These are phyloP conservation scores for Phytophthora pisi DNA, from an alignment of 352 stramenopile genomes.

Conservation along the genomic window DNA sequence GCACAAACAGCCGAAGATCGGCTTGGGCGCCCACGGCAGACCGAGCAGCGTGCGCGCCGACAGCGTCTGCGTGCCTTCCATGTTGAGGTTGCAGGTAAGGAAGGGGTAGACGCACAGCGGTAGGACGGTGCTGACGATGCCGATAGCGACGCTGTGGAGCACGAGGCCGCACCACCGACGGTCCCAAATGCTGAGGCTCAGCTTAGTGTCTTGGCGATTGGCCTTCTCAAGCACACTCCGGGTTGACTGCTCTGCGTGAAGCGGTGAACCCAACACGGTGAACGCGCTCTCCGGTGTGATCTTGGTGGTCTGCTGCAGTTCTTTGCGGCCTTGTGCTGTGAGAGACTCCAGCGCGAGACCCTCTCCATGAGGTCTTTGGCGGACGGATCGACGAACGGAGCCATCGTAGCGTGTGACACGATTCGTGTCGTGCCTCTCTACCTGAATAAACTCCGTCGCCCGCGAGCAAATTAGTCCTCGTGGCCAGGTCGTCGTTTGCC, in stretches of 20 bases:
- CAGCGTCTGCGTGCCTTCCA: constrained; percentile 67
- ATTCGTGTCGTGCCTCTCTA: no score
- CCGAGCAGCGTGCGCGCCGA: constrained; percentile 56
- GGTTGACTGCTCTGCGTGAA: no score
- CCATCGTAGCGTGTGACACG: no score
- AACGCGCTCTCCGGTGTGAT: constrained; percentile 25
- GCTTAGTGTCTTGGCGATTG: no score
- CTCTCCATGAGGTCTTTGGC: constrained; percentile 27
- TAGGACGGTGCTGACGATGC: constrained; percentile 58
- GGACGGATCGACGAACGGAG: constrained; percentile 19
- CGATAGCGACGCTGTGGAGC: constrained; percentile 55
- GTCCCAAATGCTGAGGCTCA: constrained; percentile 40
- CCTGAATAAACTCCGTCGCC: no score
- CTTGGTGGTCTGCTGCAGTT: constrained; percentile 3
- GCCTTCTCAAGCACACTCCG: no score
- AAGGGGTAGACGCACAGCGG: constrained; percentile 67
- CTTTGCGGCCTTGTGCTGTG: constrained; percentile 13
- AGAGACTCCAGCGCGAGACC: constrained; percentile 25
- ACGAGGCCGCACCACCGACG: constrained; percentile 55
- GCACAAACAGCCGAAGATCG: constrained; percentile 48
- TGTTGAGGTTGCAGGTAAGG: constrained; percentile 70
- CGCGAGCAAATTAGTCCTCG: no score
- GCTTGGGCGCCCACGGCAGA: constrained; percentile 60
- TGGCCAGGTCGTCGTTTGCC: no score
- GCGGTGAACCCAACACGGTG: constrained; percentile 5